Percentiles rank a stretch among this genome's conserved stretches.
These are phyloP conservation scores for Cardamine resedifolia DNA, from an alignment of 345 rosid genomes.

Conservation along the genomic window DNA sequence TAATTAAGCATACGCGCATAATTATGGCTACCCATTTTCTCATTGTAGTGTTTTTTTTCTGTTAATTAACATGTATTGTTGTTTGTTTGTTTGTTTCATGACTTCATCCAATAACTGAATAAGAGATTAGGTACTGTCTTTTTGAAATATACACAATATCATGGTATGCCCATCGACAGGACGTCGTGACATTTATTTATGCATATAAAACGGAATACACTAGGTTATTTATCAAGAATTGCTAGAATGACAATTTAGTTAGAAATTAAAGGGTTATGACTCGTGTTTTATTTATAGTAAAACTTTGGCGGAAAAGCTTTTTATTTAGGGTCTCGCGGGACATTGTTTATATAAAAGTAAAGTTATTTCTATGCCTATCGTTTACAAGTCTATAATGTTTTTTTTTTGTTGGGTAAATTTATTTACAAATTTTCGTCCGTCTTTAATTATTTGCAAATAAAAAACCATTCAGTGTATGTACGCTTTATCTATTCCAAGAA, in stretches of 20 bases:
- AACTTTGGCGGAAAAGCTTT: background rate
- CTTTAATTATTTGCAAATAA: background rate
- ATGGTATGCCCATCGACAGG: constrained; percentile 31
- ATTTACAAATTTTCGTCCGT: background rate
- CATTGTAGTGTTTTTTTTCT: constrained; percentile 13
- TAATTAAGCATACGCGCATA: background rate
- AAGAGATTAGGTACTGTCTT: constrained; percentile 28
- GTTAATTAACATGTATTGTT: constrained; percentile 5
- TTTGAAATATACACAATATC: constrained; percentile 9
- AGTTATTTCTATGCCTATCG: background rate
- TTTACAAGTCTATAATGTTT: too few relatives aligned
- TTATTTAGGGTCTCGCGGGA: background rate
- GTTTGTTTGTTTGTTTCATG: constrained; percentile 24
- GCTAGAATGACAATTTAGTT: background rate
- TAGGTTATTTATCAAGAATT: background rate
- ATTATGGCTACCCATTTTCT: constrained; percentile 24
- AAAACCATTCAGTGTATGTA: background rate
- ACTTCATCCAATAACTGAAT: constrained; percentile 20
- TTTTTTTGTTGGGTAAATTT: too few relatives aligned
- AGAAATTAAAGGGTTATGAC: background rate
- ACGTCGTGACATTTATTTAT: constrained; percentile 6
- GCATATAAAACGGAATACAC: background rate
- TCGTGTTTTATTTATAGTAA: background rate
- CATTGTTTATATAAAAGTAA: background rate
- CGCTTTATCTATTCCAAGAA: background rate